Evolutionary conservation across 179 eudicot genomes (phyloP).

Genomic region (Silene noctiflora): DNA sequence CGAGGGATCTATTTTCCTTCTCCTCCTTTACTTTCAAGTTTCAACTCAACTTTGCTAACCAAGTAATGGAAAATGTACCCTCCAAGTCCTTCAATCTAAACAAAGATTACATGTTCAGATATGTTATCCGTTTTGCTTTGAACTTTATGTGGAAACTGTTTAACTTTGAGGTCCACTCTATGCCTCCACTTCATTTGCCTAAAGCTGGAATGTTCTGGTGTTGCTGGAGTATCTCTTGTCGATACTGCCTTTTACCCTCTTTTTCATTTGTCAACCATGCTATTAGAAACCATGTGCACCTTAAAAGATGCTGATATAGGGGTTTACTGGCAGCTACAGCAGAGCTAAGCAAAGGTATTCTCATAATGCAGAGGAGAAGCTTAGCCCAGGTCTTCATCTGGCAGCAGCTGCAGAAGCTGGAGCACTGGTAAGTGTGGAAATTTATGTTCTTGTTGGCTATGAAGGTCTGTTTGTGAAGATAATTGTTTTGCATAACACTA

Average conservation of each 20-base stretch:
- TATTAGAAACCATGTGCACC: not conserved
- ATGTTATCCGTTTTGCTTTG: not conserved
- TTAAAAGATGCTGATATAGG: not conserved
- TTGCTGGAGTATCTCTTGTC: not conserved
- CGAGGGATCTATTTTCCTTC: too few relatives aligned
- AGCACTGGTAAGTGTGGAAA: slow-evolving; percentile 65
- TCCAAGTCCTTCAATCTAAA: not conserved
- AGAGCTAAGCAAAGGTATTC: slow-evolving; percentile 86
- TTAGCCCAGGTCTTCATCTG: slow-evolving; percentile 75
- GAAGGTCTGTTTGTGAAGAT: not conserved
- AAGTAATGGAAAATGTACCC: not conserved
- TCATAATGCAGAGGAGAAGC: slow-evolving; percentile 44
- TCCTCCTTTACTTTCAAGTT: not conserved
- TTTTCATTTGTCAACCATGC: not conserved
- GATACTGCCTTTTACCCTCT: not conserved
- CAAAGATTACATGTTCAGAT: not conserved
- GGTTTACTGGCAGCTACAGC: slow-evolving; percentile 55
- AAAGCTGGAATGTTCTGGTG: not conserved
- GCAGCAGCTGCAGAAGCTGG: slow-evolving; percentile 99
- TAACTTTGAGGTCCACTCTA: not conserved
- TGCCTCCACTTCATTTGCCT: not conserved
- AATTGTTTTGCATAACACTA: not conserved
- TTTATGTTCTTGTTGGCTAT: slow-evolving; percentile 8
- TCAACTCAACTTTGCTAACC: not conserved
- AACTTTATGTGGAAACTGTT: not conserved